These are phyloP conservation scores for Serendipita sp. DNA, from an alignment of 768 basidiomycete genomes.

Conservation along the genomic window DNA sequence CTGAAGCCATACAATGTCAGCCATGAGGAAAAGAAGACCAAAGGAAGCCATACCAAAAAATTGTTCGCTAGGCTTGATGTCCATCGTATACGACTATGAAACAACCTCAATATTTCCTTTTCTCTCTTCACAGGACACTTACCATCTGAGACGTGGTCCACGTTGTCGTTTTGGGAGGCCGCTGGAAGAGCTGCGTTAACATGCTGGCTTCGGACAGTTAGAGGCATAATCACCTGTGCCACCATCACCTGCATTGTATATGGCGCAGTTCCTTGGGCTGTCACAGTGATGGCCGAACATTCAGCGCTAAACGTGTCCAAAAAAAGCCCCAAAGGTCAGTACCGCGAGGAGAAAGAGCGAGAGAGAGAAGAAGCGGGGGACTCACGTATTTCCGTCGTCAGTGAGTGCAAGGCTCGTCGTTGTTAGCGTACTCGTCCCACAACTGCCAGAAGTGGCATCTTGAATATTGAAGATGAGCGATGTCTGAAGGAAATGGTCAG, in stretches of 20 bases:
- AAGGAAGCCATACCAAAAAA: background rate
- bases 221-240: background rate
- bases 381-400: background rate
- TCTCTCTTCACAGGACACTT: background rate
- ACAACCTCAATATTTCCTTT: background rate
- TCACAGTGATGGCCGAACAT: background rate
- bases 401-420: background rate
- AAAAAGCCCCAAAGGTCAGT: background rate
- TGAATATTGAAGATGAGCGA: conserved; percentile 4
- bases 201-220: background rate
- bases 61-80: background rate
- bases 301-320: background rate
- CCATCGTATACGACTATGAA: background rate
- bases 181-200: background rate
- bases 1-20: background rate
- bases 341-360: background rate
- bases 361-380: background rate
- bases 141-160: background rate
- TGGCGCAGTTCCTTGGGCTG: background rate
- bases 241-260: background rate
- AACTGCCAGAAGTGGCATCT: background rate
- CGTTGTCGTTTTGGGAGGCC: conserved; percentile 1
- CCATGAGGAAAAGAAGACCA: background rate
- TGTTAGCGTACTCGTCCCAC: background rate
- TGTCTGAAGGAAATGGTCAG: background rate